Evolutionary conservation across 31 red algal genomes (phyloP), one percentile per base, ranked within the genome.

Genomic region (Asparagopsis taxiformis): DNA sequence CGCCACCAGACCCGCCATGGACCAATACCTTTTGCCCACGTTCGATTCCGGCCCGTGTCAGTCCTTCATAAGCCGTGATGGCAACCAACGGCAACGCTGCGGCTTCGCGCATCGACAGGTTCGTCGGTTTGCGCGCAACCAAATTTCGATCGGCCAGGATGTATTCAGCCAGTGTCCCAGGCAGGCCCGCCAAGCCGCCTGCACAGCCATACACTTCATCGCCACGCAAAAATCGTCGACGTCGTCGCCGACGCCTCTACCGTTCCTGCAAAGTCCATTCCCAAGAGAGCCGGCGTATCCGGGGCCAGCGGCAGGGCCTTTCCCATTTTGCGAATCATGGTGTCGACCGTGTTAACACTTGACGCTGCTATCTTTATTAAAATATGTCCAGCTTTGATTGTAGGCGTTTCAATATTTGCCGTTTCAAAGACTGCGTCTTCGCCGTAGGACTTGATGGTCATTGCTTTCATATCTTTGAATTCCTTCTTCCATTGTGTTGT

Each of bases 231-330:
- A 55, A 20, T 55, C 39, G 7, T 46, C n/a, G 13, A 82, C 77
- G n/a, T 50, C 70, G n/a, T 51, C 30, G 2, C 78, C 88, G 54
- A 84, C 62, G 68, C 26, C 0, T 51, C 64, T 5, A 93, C 89
- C 28, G 74, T 51, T 41, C 89, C 89, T 1, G 89, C 79, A 26
- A 85, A 55, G 51, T 93, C 89, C n/a, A n/a, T n/a, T n/a, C n/a
- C n/a, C n/a, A n/a, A n/a, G n/a, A n/a, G n/a, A n/a, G n/a, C n/a
- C n/a, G n/a, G n/a, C n/a, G n/a, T n/a, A n/a, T n/a, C n/a, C n/a
- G n/a, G n/a, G n/a, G n/a, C n/a, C n/a, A n/a, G n/a, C n/a, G n/a
- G n/a, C n/a, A n/a, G n/a, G n/a, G n/a, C n/a, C n/a, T n/a, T n/a
- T n/a, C n/a, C n/a, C n/a, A n/a, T n/a, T n/a, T n/a, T n/a, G n/a